Evolutionary conservation across 2,329 filamentous ascomycete species (phyloP), one percentile per base, ranked within the genome.

Genomic region (Aspergillus bombycis): DNA sequence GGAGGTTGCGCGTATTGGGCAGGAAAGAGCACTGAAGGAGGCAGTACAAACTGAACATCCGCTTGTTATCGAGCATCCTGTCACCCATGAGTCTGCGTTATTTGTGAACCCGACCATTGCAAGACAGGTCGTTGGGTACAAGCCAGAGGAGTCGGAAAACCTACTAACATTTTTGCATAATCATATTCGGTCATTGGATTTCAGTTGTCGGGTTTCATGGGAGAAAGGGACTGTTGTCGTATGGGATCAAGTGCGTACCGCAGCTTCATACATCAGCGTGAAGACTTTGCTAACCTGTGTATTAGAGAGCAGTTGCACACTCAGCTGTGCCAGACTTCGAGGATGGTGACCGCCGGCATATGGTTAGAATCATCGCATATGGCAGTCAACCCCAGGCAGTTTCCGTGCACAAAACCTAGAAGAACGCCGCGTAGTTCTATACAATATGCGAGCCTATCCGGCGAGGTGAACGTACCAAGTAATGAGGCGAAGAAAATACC

Each of bases 311-410:
- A 34, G 60, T 59, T 12, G 60, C 63, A 34, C 63, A 62, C 38
- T 62, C 60, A 2, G 53, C 63, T 16, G 63, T 65, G 21, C 63
- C 60, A 30, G 63, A 62, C 30, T 60, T 65, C 48, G 41, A 62
- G 28, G 60, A 60, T 46, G 60, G 63, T 21, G 60, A 60, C 34
- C 38, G 57, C 30, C 57, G 57, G 12, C 60, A 65, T 59, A 64
- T 60, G 63, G 63, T 65, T 32, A 57, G 60, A 46, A 65, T 62
- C 19, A 65, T 60, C 38, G 41, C 63, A 45, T 65, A 62, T 54
- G 62, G 62, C 36, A 62, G 63, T 52, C 63, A 60, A 21, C 63
- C 53, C 3, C 46, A 56, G 53, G n/a, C 34, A 14, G 9, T 30
- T 30, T 11, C 46, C 26, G 16, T 30, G 26, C 9, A 16, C 0